phyloP scores from a whole-genome alignment of 1,139 yeast genomes.

The Taiozyma sp. region DNA sequence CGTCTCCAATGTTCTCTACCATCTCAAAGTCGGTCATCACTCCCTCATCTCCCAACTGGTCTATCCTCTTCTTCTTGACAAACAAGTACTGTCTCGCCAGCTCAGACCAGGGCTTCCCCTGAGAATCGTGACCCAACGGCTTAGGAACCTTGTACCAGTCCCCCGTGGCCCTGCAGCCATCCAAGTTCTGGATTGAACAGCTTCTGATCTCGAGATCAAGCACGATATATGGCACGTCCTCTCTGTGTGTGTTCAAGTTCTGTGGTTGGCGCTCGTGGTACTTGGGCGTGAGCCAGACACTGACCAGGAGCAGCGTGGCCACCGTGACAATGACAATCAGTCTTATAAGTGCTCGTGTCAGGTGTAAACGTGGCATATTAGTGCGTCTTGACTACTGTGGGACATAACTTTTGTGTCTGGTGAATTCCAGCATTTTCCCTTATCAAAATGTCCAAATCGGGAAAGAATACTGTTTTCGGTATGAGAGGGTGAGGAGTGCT shows the following conservation, averaged over 20 bases:
- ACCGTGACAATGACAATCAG: neutral
- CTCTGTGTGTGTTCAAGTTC: conserved; percentile 1
- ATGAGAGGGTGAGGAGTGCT: neutral
- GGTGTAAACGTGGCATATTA: neutral
- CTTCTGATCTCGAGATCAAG: conserved; percentile 2
- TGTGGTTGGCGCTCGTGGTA: neutral
- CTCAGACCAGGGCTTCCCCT: conserved; percentile 7
- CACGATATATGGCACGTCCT: neutral
- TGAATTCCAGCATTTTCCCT: neutral
- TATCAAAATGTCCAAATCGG: neutral
- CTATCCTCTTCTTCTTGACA: conserved; percentile 7
- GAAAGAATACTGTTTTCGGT: neutral
- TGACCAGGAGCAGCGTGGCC: neutral
- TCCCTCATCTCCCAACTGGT: neutral
- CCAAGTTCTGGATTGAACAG: conserved; percentile 7
- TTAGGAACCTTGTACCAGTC: conserved; percentile 14
- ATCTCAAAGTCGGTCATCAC: neutral
- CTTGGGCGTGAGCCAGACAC: neutral
- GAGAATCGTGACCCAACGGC: conserved; percentile 4
- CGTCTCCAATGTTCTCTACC: neutral
- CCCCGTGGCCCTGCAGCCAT: conserved; percentile 3
- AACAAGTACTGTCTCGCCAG: conserved; percentile 8
- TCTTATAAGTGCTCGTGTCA: neutral
- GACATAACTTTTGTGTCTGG: neutral
- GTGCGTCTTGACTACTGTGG: neutral